Base-by-base conservation (phyloP, 2,329 filamentous ascomycete species). In the Botrytis elliptica region DNA sequence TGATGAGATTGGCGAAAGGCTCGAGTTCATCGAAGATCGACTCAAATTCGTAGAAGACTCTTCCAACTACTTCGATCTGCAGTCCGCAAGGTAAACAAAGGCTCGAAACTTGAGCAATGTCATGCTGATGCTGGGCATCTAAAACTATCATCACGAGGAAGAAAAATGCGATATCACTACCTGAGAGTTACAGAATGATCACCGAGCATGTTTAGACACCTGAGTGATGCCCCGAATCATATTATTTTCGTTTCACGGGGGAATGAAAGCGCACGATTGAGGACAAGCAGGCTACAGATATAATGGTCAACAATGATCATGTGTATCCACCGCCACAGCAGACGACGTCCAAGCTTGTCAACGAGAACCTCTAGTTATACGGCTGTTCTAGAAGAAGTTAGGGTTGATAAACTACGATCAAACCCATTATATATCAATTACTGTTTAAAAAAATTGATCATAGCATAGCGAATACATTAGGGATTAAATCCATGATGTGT, bases 211-310 rank as follows among this genome's bases (percentile, higher is more conserved):
- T 57, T 57, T 18, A 3, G 3, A 29, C 52, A 33, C 52, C 25
- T 14, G 12, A 8, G 29, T 9, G 18, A 8, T 57, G 14, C 16
- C n/a, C 3, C 16, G 14, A 33, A 57, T 18, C 14, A 2, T 18
- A 1, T 57, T 29, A 0, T 29, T 7, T 2, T 7, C 9, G 6
- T 29, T 29, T 57, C 3, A 3, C 6, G 18, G n/a, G 29, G 9
- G 3, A 18, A 29, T 4, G 6, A 14, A 1, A 18, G 52, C 16
- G n/a, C 52, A 57, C 3, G n/a, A 57, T 29, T 33, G 14, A 57
- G n/a, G n/a, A 57, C n/a, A 57, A n/a, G 52, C 52, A 14, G n/a
- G n/a, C 14, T 2, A 29, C n/a, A 33, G 1, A 57, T 57, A 57
- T 33, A 57, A 29, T 57, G 52, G 52, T 9, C n/a, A 33, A 29